Conservation (phyloP, 2,329 filamentous ascomycete genomes). For the Metarhizium anisopliae region DNA sequence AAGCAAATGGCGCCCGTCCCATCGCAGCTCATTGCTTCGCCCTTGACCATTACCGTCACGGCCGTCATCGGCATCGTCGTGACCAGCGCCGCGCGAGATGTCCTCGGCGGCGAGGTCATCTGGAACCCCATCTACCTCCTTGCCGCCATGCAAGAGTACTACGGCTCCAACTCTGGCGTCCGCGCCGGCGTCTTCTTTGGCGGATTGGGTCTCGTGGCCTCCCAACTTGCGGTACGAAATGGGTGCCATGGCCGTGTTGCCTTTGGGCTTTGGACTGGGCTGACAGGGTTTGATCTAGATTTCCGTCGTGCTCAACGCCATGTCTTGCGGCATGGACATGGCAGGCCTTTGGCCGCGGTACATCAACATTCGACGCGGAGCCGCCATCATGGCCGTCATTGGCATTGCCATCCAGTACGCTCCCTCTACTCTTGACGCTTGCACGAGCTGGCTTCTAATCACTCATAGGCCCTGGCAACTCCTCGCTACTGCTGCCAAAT, state of each 20-base stretch:
- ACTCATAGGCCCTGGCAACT: conserved; percentile 17
- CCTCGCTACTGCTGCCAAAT: conserved; percentile 17
- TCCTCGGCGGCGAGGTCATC: too few species aligned
- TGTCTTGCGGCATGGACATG: conserved; percentile 46
- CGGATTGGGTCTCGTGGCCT: conserved; percentile 14
- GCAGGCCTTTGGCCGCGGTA: conserved; percentile 41
- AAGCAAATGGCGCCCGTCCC: conserved; percentile 10
- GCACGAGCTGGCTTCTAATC: too few species aligned
- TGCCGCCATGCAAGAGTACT: conserved; percentile 16
- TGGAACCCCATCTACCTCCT: too few species aligned
- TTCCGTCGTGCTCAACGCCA: conserved; percentile 32
- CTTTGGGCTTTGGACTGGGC: too few species aligned
- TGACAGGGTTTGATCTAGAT: conserved; percentile 4
- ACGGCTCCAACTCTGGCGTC: conserved; percentile 13
- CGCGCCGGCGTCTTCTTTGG: conserved; percentile 18
- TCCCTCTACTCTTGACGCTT: not conserved
- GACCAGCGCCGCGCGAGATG: too few species aligned
- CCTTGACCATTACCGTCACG: conserved; percentile 9
- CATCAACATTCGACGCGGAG: conserved; percentile 47
- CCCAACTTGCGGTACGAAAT: conserved; percentile 16
- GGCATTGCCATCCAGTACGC: conserved; percentile 21
- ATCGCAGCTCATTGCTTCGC: conserved; percentile 15
- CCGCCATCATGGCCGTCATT: conserved; percentile 36
- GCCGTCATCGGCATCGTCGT: too few species aligned
- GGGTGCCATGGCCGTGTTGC: too few species aligned